phyloP scores from a whole-genome alignment of 2,329 filamentous ascomycete genomes.

The Botrytis porri region DNA sequence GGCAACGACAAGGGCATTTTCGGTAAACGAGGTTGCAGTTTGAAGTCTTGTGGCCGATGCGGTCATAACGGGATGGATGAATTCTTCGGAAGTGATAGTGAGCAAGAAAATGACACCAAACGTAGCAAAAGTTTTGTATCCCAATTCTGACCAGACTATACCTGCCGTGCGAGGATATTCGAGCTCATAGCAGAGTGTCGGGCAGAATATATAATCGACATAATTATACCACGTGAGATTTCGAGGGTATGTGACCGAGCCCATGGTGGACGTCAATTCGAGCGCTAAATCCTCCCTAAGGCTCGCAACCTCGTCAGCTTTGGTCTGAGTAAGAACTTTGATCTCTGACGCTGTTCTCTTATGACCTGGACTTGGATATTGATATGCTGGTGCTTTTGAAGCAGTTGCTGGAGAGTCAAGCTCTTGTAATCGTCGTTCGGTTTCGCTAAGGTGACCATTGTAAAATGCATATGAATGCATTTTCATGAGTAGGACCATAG shows the following conservation, averaged over 20 bases:
- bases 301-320: conserved; percentile 47
- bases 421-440: conserved; percentile 72
- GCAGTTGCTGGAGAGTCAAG: conserved; percentile 75
- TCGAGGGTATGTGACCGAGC: conserved; percentile 82
- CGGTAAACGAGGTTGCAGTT: conserved; percentile 46
- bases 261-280: conserved; percentile 87
- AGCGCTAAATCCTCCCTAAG: conserved; percentile 84
- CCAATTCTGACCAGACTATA: conserved; percentile 77
- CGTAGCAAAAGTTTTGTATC: conserved; percentile 81
- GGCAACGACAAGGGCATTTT: conserved; percentile 74
- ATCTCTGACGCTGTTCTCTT: conserved; percentile 25
- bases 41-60: conserved; percentile 61
- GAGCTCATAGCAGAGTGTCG: conserved; percentile 94
- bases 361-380: conserved; percentile 58
- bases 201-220: conserved; percentile 82
- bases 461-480: conserved; percentile 99
- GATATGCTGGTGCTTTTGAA: conserved; percentile 67
- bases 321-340: conserved; percentile 31
- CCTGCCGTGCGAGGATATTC: conserved; percentile 80
- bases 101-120: conserved; percentile 97
- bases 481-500: conserved; percentile 94
- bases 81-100: conserved; percentile 88
- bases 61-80: conserved; percentile 84
- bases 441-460: conserved; percentile 90
- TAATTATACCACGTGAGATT: conserved; percentile 86